These are phyloP conservation scores for Russula sp. DNA, from an alignment of 768 basidiomycete species.

Conservation along the genomic window DNA sequence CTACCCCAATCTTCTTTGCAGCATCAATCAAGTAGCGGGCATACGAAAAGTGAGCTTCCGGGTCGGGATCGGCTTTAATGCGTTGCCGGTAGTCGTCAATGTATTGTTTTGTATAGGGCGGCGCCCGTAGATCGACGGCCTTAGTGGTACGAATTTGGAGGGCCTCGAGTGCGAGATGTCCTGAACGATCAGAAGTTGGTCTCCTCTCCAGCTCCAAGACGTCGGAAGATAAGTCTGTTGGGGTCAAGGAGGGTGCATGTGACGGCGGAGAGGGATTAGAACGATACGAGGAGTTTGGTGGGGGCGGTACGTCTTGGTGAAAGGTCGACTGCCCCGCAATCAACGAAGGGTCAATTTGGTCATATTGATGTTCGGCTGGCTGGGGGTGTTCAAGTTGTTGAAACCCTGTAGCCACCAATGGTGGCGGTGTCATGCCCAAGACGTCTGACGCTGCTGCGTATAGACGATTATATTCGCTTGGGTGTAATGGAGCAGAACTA, in stretches of 20 bases:
- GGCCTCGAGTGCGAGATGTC: constrained; percentile 49
- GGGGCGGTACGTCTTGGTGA: constrained; percentile 1
- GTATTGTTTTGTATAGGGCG: constrained; percentile 91
- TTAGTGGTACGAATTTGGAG: constrained; percentile 64
- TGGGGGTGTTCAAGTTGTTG: constrained; percentile 19
- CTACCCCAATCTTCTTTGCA: constrained; percentile 80
- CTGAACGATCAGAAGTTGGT: constrained; percentile 50
- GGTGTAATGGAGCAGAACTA: constrained; percentile 25
- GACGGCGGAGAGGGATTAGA: constrained; percentile 1
- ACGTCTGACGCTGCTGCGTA: constrained; percentile 78
- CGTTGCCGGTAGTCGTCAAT: constrained; percentile 97
- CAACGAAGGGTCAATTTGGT: background rate
- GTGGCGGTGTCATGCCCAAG: constrained; percentile 69
- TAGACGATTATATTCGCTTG: constrained; percentile 48
- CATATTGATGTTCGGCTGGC: constrained; percentile 14
- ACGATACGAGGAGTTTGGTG: constrained; percentile 1
- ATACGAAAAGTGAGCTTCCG: constrained; percentile 95
- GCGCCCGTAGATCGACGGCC: constrained; percentile 74
- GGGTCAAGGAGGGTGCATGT: constrained; percentile 23
- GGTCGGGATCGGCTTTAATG: constrained; percentile 96
- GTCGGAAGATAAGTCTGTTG: constrained; percentile 24
- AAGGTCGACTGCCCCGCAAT: constrained; percentile 22
- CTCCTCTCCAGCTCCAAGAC: constrained; percentile 53
- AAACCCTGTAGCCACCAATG: constrained; percentile 26
- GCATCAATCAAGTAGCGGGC: constrained; percentile 99